Base-by-base conservation (phyloP, 495 filamentous ascomycete genomes). In the Penicillium canescens region DNA sequence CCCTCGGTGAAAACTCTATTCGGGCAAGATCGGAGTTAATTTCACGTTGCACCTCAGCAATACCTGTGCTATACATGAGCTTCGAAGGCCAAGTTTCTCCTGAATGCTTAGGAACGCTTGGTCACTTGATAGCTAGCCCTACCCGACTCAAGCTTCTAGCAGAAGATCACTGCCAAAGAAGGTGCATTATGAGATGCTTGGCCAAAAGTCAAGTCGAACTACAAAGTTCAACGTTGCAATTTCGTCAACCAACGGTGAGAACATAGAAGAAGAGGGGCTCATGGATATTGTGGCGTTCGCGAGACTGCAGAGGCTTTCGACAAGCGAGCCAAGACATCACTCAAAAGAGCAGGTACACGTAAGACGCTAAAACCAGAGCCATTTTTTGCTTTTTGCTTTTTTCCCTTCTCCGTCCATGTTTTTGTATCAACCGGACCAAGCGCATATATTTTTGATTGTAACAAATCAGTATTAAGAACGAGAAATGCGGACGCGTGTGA, bases 1-100 rank as follows among this genome's bases (percentile, higher is more conserved):
- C 52, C 53, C 42, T 20, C 46, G 20, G 34, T 46, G 40, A 37
- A 55, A 37, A 44, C 21, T 39, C 50, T 50, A 51, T 28, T 1
- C 41, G 33, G 38, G 50, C 4, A 12, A 35, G 33, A 7, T 21
- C 14, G n/a, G 3, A 42, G 5, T 31, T 31, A 34, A 23, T n/a
- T n/a, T 42, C 38, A 10, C 28, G n/a, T 38, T 35, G 18, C 37
- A 34, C 4, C 23, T 39, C 14, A 42, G 5, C 28, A 31, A 31
- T 31, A 31, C 28, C 28, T 31, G 28, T 31, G 28, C 28, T 31
- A 8, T 31, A 31, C 28, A 7, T 31, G 28, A 10, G 8, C 28
- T 31, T 31, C 6, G 28, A 31, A 31, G 14, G 4, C 14, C 49
- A 36, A 43, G 49, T 14, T 28, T 51, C 35, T 51, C 12, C 6